Percentiles rank a stretch among this genome's conserved stretches.
phyloP scores from a whole-genome alignment of 139 green algal genomes.

The Closterium sp. region DNA sequence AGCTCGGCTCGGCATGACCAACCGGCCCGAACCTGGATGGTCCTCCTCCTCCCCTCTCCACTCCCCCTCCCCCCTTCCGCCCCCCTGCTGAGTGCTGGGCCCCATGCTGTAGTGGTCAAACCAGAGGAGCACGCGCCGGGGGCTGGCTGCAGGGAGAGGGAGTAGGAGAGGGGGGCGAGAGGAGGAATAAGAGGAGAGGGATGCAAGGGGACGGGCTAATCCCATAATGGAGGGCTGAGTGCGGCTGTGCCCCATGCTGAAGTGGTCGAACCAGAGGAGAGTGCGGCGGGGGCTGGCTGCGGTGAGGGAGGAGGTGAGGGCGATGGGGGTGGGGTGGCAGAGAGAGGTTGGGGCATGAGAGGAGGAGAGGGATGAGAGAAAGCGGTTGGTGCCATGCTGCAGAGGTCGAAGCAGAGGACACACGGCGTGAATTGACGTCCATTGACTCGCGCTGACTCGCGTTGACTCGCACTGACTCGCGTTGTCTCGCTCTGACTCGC shows the following conservation, averaged over 20 bases:
- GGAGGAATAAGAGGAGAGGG: not conserved
- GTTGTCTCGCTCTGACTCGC: not conserved
- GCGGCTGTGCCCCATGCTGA: not conserved
- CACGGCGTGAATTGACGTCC: not conserved
- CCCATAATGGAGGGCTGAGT: not conserved
- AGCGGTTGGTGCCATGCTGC: too few relatives aligned
- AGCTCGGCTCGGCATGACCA: not conserved
- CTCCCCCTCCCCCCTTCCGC: not conserved
- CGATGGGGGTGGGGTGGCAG: not conserved
- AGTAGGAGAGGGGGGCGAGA: not conserved
- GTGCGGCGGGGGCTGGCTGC: not conserved
- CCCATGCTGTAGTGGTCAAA: constrained; percentile 26
- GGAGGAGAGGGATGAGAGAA: too few relatives aligned
- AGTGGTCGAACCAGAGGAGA: not conserved
- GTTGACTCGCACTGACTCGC: not conserved
- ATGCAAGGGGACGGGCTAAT: not conserved
- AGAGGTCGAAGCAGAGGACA: too few relatives aligned
- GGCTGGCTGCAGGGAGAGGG: constrained; percentile 5
- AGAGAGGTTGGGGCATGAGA: not conserved
- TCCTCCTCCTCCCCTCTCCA: not conserved
- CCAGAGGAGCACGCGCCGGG: not conserved
- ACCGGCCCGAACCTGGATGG: not conserved
- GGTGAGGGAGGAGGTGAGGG: not conserved
- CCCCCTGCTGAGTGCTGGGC: not conserved
- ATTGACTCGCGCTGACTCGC: not conserved